These are phyloP conservation scores for Nakaseomyces glabratus DNA, from an alignment of 1,139 yeast genomes.

Conservation along the genomic window DNA sequence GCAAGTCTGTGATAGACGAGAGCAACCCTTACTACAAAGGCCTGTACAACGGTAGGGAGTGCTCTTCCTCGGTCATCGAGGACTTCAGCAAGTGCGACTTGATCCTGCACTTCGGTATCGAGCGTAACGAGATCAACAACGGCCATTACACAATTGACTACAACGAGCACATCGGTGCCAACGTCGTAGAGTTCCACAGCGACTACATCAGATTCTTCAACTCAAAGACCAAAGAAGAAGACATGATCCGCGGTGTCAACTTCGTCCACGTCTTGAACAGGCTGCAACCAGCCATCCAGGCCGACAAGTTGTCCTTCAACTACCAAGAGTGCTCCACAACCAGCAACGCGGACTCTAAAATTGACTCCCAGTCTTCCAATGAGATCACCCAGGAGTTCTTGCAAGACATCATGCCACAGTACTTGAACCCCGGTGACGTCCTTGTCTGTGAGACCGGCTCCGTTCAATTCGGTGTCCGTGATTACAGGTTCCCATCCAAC, in stretches of 20 bases:
- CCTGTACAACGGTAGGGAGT: conserved; percentile 36
- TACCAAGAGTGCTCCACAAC: conserved; percentile 9
- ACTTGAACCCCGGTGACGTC: conserved; percentile 50
- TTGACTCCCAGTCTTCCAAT: conserved; percentile 11
- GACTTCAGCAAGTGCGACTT: conserved; percentile 35
- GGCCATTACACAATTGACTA: conserved; percentile 37
- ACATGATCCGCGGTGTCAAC: conserved; percentile 32
- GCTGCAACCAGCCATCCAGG: conserved; percentile 33
- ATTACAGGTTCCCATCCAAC: conserved; percentile 47
- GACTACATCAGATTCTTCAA: conserved; percentile 38
- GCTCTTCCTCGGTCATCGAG: conserved; percentile 15
- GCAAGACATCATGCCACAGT: conserved; percentile 15
- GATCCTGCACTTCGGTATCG: conserved; percentile 44
- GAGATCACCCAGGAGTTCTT: conserved; percentile 20
- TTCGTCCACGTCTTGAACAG: conserved; percentile 41
- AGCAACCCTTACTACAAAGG: conserved; percentile 51
- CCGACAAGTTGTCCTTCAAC: conserved; percentile 23
- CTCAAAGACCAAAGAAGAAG: conserved; percentile 12
- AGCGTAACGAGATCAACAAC: conserved; percentile 47
- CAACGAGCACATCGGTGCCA: conserved; percentile 17
- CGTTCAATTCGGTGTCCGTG: conserved; percentile 62
- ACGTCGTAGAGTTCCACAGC: conserved; percentile 31
- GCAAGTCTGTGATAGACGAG: conserved; percentile 49
- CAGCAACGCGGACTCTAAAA: conserved; percentile 8
- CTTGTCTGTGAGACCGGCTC: conserved; percentile 73